Evolutionary conservation across 2,329 filamentous ascomycete species (phyloP), one percentile per base, ranked within the genome.

Genomic region (Aspergillus texensis): DNA sequence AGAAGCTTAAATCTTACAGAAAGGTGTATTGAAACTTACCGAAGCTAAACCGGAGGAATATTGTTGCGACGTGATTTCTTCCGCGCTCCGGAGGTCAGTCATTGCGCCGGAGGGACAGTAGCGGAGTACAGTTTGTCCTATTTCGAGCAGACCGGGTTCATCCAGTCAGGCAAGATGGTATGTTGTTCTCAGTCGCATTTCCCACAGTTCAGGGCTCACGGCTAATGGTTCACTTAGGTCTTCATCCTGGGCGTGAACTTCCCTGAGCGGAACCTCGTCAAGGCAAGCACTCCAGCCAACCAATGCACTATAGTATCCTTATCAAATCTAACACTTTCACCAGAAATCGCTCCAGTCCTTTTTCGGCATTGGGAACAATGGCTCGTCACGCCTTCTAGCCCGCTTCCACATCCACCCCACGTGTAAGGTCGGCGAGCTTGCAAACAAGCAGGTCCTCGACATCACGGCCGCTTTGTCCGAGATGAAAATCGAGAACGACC

Each of bases 401-500:
- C 94, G 92, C 74, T 90, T 93, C 82, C 89, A 90, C 71, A 96
- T 99, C 75, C 92, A 97, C 81, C 89, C 92, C 34, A 89, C 87
- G 62, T 91, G 92, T 68, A 91, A 89, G 74, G 84, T 98, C 70
- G 91, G 91, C 76, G 85, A 88, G 9, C 81, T 99, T 24, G 85
- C 88, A 52, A 88, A 89, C 64, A 89, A 91, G 76, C 94, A 93
- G 65, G 82, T 97, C 70, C 89, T 92, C 58, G 90, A 91, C 59
- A 84, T 99, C 65, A 95, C 91, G 26, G 91, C 91, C 57, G 92
- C 96, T 74, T 84, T 99, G 46, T 92, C 93, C 19, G 89, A 89
- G 60, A 94, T 99, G 92, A 96, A 91, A 64, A 92, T 98, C 72
- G 95, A 97, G 79, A 96, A 91, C 78, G 94, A 98, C 73, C 84